Percentiles rank a stretch among this genome's conserved stretches.
These are phyloP conservation scores for Geotrichum histeridarum DNA, from an alignment of 1,139 yeast genomes.

Conservation along the genomic window DNA sequence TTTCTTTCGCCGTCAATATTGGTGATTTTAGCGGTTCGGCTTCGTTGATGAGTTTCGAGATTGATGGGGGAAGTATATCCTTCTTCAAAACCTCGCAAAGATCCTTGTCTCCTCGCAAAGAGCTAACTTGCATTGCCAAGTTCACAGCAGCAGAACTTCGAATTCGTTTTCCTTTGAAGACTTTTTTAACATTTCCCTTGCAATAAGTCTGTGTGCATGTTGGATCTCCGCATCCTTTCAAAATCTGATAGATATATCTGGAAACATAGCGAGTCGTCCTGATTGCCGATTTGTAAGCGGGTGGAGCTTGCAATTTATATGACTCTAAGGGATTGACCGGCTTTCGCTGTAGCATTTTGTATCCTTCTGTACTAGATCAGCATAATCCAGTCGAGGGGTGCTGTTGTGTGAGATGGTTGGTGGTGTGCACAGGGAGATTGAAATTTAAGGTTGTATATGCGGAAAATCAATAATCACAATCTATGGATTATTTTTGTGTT, in stretches of 20 bases:
- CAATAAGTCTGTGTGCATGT: constrained; percentile 25
- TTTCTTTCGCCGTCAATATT: neutral
- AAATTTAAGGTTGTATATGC: too few relatives aligned
- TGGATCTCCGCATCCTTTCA: constrained; percentile 24
- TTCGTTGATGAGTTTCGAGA: constrained; percentile 12
- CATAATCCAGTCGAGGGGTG: too few relatives aligned
- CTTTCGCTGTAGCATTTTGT: too few relatives aligned
- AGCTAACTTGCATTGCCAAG: constrained; percentile 24
- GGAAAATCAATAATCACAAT: too few relatives aligned
- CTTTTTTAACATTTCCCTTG: constrained; percentile 16
- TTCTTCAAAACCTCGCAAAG: constrained; percentile 20
- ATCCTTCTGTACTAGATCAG: too few relatives aligned
- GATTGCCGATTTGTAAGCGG: neutral
- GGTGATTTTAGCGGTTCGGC: constrained; percentile 20
- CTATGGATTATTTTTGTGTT: neutral
- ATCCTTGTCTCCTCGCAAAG: constrained; percentile 20
- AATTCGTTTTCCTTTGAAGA: constrained; percentile 22
- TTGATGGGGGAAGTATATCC: constrained; percentile 10
- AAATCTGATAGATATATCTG: constrained; percentile 26
- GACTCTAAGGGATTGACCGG: too few relatives aligned
- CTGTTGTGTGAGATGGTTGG: too few relatives aligned
- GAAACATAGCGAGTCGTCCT: constrained; percentile 16
- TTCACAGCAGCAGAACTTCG: constrained; percentile 21
- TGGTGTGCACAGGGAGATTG: too few relatives aligned
- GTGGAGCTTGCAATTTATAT: too few relatives aligned